These are phyloP conservation scores for Oryza brachyantha DNA, from an alignment of 176 grass and related monocot genomes.

Conservation along the genomic window DNA sequence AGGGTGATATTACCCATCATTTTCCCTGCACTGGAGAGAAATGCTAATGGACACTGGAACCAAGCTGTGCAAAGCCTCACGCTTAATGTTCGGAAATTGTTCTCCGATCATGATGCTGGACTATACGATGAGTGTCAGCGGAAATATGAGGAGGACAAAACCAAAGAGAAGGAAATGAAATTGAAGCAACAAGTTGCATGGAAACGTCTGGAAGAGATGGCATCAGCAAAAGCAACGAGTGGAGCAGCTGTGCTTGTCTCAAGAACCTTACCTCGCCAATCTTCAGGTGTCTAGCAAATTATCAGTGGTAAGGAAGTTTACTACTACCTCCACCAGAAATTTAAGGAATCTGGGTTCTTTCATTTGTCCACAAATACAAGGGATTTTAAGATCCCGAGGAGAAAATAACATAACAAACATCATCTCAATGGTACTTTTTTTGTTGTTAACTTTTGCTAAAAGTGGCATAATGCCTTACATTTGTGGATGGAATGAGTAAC, in stretches of 20 bases:
- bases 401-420: too few relatives aligned
- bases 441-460: too few relatives aligned
- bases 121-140: slow-evolving; percentile 47
- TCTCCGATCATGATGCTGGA: slow-evolving; percentile 65
- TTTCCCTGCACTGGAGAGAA: slow-evolving; percentile 71
- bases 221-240: slow-evolving; percentile 60
- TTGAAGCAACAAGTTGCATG: slow-evolving; percentile 58
- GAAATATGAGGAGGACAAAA: slow-evolving; percentile 61
- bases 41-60: slow-evolving; percentile 67
- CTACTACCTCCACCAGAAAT: too few relatives aligned
- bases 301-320: slow-evolving; percentile 28
- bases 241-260: slow-evolving; percentile 61
- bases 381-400: too few relatives aligned
- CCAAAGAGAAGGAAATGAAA: slow-evolving; percentile 55
- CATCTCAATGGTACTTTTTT: too few relatives aligned
- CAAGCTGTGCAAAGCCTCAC: slow-evolving; percentile 81
- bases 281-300: slow-evolving; percentile 38
- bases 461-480: too few relatives aligned
- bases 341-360: too few relatives aligned
- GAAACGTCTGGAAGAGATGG: slow-evolving; percentile 71
- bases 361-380: too few relatives aligned
- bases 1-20: slow-evolving; percentile 75
- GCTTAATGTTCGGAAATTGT: slow-evolving; percentile 68
- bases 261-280: slow-evolving; percentile 31
- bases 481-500: too few relatives aligned